A percentile compares a stretch with the other conserved stretches of the same genome.
Evolutionary conservation across 75 land plant genomes (phyloP).

Genomic region (Sequoia sempervirens): DNA sequence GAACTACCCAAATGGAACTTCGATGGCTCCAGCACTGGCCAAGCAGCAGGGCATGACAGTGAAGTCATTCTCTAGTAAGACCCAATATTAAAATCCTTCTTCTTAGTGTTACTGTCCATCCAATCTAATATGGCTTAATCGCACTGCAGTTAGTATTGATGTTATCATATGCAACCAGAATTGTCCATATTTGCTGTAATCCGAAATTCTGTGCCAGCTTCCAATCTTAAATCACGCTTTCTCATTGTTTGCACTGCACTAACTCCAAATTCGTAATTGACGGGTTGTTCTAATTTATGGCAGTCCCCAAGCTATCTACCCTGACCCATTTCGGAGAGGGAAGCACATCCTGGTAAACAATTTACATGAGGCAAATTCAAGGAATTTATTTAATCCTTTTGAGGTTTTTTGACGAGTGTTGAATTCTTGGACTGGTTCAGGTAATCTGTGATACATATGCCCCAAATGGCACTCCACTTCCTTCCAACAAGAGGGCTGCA

Average conservation of each 20-base stretch:
- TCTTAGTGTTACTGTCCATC: neutral
- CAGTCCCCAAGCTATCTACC: conserved; percentile 94
- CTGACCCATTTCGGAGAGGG: conserved; percentile 95
- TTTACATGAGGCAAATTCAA: neutral
- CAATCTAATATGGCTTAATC: neutral
- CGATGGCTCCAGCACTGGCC: conserved; percentile 96
- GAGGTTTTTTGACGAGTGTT: neutral
- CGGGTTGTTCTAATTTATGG: neutral
- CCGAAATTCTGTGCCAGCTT: neutral
- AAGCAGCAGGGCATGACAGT: conserved; percentile 90
- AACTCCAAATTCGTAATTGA: neutral
- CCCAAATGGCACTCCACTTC: conserved; percentile 90
- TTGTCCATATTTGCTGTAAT: neutral
- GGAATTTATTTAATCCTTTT: neutral
- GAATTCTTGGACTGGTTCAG: conserved; percentile 20
- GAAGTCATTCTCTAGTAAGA: conserved; percentile 83
- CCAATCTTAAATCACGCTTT: neutral
- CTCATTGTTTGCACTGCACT: neutral
- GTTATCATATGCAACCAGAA: neutral
- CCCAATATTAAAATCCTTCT: neutral
- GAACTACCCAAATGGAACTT: conserved; percentile 93
- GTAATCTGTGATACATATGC: conserved; percentile 96
- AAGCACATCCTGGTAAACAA: conserved; percentile 76
- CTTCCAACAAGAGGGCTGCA: conserved; percentile 84
- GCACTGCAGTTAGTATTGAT: neutral